Base-by-base conservation (phyloP, 108 stramenopile species). In the Nitzschia sp. region DNA sequence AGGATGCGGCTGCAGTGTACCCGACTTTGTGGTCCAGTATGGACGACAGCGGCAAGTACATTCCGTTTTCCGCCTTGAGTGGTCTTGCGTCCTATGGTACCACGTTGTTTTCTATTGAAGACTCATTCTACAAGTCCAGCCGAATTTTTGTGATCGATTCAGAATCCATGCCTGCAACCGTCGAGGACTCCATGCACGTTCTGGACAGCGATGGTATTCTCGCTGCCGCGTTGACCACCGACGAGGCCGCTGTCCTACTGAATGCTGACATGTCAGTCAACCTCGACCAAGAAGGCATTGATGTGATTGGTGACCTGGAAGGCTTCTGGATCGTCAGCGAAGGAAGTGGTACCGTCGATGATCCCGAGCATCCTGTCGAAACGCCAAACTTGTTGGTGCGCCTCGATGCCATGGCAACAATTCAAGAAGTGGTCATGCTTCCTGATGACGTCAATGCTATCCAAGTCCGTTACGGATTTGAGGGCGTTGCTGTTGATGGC, bases 201-300 rank as follows among this genome's bases (percentile, higher is more conserved):
- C 59, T 74, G 48, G 88, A 88, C 49, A 47, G 72, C 49, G 65
- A 74, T 15, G 66, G 47, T 5, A 64, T 76, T 19, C 64, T 88
- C 34, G 63, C 73, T n/a, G 65, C 45, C 11, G 51, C 36, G 13
- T 36, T 64, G 23, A 58, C 31, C 26, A 47, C 26, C 11, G 55
- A 61, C 9, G 73, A 66, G 9, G 53, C 61, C 24, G 59, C 67
- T 34, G 59, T 51, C 11, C 54, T 85, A 19, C 60, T 84, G 59
- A 87, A 88, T 35, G 79, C 61, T 1, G 91, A 89, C 61, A 66
- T 46, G 28, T 85, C 91, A 2, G 87, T 89, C 61, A 92, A 89
- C 70, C 60, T 92, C 38, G 91, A 92, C 48, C 74, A 32, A 27
- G 88, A 92, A 67, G 91, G 91, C 19, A 85, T 92, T 54, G 68